Evolutionary conservation across 129 eudicot genomes (phyloP), one percentile per base, ranked within the genome.

Genomic region (Escallonia rubra): DNA sequence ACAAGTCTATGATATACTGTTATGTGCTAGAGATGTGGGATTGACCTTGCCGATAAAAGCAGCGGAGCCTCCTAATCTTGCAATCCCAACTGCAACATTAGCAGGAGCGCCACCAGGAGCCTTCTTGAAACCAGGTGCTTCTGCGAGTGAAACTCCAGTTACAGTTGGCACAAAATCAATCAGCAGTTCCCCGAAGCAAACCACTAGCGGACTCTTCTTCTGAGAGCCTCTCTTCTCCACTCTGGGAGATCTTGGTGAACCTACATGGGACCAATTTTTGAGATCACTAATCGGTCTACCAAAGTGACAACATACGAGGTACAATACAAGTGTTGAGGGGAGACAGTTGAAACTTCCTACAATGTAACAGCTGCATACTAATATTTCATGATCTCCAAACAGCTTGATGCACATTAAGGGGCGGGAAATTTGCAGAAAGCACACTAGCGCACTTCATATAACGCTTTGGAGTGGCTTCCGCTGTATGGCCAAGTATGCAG

Each of bases 41-140:
- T 67, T 64, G 47, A 82, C 89, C 84, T 86, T 86, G 68, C 93
- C 93, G 51, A 80, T 54, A 46, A 86, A 86, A 63, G 86, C 82
- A 0, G 93, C 73, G 43, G 82, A 67, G n/a, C 93, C 93, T 16
- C 93, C 93, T 43, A 86, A 60, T 50, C 83, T 75, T 7, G 93
- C 65, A 39, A 82, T 60, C 3, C 82, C 77, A 23, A 82, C 84
- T 5, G 83, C 85, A 41, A 77, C 93, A 55, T 86, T 86, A 11
- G 93, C 93, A 11, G 86, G 89, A 57, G 93, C 89, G 5, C 88
- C 93, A 4, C 93, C 93, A 0, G 88, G 84, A 51, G 93, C 86
- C 65, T 86, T 86, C 70, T 76, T 58, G 67, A 86, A 86, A 8
- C 82, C 80, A 12, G 86, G 82, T 15, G 92, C 86, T 56, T 86